These are phyloP conservation scores for Hondaea fermentalgiana DNA, from an alignment of 108 stramenopile genomes.

Conservation along the genomic window DNA sequence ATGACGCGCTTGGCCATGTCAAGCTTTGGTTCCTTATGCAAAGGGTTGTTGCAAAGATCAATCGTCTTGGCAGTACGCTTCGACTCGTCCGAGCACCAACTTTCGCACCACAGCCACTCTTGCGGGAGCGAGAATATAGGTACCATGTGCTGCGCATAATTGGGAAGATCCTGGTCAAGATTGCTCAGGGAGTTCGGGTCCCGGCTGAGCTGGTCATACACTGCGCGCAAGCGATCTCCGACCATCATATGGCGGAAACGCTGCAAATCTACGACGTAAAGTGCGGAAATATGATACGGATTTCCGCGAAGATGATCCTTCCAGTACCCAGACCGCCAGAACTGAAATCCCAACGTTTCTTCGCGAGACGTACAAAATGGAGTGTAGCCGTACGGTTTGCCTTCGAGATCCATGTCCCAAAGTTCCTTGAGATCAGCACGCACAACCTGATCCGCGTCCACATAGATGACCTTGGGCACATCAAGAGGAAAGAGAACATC, in stretches of 20 bases:
- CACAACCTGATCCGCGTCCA: constrained; percentile 95
- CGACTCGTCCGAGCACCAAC: constrained; percentile 95
- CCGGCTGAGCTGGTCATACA: constrained; percentile 79
- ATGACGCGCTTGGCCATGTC: constrained; percentile 97
- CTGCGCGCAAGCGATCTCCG: constrained; percentile 81
- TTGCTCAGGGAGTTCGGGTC: constrained; percentile 93
- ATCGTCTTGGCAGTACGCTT: constrained; percentile 93
- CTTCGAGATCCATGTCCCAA: constrained; percentile 89
- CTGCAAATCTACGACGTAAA: constrained; percentile 94
- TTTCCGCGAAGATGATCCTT: constrained; percentile 71
- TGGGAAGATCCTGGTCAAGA: constrained; percentile 96
- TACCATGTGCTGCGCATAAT: constrained; percentile 84
- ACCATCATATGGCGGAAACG: constrained; percentile 72
- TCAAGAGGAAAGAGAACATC: constrained; percentile 95
- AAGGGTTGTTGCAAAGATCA: constrained; percentile 97
- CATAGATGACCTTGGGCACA: constrained; percentile 89
- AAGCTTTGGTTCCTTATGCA: constrained; percentile 96
- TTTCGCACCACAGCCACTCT: constrained; percentile 99
- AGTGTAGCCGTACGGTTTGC: constrained; percentile 81
- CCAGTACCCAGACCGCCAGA: constrained; percentile 94
- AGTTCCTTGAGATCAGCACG: constrained; percentile 88
- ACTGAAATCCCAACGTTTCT: constrained; percentile 85
- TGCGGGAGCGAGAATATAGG: constrained; percentile 82
- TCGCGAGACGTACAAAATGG: constrained; percentile 87
- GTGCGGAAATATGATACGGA: constrained; percentile 95